Conservation (phyloP, 202 grass and related monocot species). For the Brachypodium distachyon region DNA sequence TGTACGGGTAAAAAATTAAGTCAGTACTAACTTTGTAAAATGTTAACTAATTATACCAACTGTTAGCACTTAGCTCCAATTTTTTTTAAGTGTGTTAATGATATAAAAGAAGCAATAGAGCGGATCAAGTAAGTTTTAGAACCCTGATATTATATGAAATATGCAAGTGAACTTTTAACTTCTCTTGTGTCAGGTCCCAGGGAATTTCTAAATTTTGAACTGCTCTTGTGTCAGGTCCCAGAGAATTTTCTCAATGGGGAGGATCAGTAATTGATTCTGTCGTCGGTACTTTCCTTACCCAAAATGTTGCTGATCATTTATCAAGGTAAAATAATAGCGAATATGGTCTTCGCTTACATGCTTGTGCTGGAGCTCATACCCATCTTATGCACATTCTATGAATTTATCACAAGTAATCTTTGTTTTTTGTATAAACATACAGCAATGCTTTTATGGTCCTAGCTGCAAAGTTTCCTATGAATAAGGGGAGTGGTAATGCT, state of each 20-base stretch:
- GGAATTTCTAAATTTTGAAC: slow-evolving; percentile 16
- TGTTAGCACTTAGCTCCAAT: not conserved
- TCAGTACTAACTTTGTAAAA: not conserved
- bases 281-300: slow-evolving; percentile 67
- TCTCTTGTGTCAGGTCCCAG: slow-evolving; percentile 37
- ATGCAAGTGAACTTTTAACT: slow-evolving; percentile 15
- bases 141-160: not conserved
- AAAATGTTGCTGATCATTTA: slow-evolving; percentile 61
- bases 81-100: no score
- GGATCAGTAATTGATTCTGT: slow-evolving; percentile 66
- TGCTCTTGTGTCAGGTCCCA: slow-evolving; percentile 35
- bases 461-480: slow-evolving; percentile 48
- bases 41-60: not conserved
- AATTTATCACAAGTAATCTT: not conserved
- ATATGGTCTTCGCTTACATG: slow-evolving; percentile 1
- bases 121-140: not conserved
- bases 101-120: not conserved
- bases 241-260: slow-evolving; percentile 56
- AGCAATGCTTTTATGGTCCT: slow-evolving; percentile 63
- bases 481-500: slow-evolving; percentile 1
- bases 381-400: not conserved
- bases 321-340: slow-evolving; percentile 46
- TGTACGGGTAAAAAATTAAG: not conserved
- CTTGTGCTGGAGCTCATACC: not conserved
- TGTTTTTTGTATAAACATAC: slow-evolving; percentile 14